Percentiles rank a stretch among this genome's conserved stretches.
Conservation (phyloP, 352 stramenopile species). For the Albugo candida region DNA sequence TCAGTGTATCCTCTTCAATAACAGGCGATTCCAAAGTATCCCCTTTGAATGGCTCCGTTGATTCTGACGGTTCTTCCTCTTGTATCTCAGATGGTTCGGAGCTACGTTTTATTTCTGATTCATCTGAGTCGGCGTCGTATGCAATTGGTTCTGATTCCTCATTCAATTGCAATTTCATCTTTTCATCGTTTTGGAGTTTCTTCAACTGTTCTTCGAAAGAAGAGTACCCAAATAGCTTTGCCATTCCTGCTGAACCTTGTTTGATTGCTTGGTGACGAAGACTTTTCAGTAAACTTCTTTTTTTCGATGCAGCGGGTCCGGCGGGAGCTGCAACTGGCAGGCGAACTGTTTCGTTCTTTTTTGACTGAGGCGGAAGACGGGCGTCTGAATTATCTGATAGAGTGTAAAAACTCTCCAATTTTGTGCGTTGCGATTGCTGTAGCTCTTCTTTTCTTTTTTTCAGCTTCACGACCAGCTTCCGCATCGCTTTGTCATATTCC, state of each 20-base stretch:
- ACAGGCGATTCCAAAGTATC: neutral
- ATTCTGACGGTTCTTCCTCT: constrained; percentile 1
- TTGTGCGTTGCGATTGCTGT: constrained; percentile 18
- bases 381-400: neutral
- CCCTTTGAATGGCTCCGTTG: no score
- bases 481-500: constrained; percentile 34
- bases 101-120: constrained; percentile 29
- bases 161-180: constrained; percentile 29
- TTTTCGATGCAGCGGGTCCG: constrained; percentile 19
- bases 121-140: constrained; percentile 9
- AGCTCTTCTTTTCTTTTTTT: constrained; percentile 36
- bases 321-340: constrained; percentile 22
- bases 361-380: neutral
- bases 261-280: constrained; percentile 37
- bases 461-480: constrained; percentile 41
- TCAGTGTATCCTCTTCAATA: constrained; percentile 4
- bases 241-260: constrained; percentile 38
- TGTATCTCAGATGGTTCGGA: constrained; percentile 10
- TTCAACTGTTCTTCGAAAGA: constrained; percentile 54
- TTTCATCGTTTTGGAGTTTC: constrained; percentile 41
- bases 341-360: constrained; percentile 15
- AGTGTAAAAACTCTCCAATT: constrained; percentile 12
- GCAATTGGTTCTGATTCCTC: constrained; percentile 11
- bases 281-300: constrained; percentile 33
- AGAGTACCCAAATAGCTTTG: constrained; percentile 57